Base-by-base conservation (phyloP, 805 yeast species). In the Isabelozyma gotoi region DNA sequence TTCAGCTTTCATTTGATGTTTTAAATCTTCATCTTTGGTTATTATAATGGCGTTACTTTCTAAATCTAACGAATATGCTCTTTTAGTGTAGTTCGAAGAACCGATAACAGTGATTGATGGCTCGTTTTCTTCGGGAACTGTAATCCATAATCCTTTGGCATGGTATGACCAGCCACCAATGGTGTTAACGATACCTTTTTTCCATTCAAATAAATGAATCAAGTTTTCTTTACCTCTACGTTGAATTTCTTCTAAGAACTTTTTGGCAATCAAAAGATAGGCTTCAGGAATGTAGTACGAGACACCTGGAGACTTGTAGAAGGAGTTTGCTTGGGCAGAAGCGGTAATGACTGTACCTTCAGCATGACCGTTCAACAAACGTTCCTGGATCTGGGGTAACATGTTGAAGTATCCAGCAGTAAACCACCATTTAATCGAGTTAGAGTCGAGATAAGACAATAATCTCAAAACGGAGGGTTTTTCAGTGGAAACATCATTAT, bases 391-490 rank as follows among this genome's bases (percentile, higher is more conserved):
- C 33, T 82, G 81, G 0, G 95, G 88, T 33, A 84, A 78, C 81
- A 94, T 84, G 62, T 94, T 94, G 72, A 94, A 94, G 62, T 94
- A 94, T 2, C 99, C 99, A 0, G 98, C 97, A 0, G 99, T 94
- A 55, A 94, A 84, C 50, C 87, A 78, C 95, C 96, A 92, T 41
- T 73, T 74, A 19, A 83, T 74, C 10, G 66, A 56, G 19, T 81
- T 74, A 33, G 81, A 69, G 54, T 80, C 80, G 39, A 80, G 68
- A 45, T 73, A 74, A 2, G 88, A 75, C 34, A 88, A 68, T 3
- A 87, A 61, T 21, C 84, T 67, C 33, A 86, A 63, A 24, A 92
- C 67, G 0, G 87, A 81, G 6, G 82, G 82, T 50, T 84, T 82
- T 58, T 94, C 99, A 0, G 97, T 94, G 1, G 97, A 89, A 19